These are phyloP conservation scores for Spathaspora hagerdaliae DNA, from an alignment of 805 yeast species.

Conservation along the genomic window DNA sequence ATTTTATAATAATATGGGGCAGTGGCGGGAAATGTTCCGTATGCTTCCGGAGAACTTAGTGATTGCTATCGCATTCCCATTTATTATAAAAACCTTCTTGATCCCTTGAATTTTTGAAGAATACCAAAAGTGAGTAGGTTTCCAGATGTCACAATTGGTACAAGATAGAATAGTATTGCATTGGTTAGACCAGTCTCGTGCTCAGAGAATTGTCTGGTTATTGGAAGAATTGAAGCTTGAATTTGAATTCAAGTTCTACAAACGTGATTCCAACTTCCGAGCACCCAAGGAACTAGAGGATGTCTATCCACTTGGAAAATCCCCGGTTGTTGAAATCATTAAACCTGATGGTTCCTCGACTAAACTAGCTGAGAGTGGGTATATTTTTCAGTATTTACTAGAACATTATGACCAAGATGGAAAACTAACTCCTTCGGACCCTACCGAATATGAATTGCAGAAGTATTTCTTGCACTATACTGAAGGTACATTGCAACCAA, in stretches of 20 bases:
- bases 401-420: conserved; percentile 43
- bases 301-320: conserved; percentile 36
- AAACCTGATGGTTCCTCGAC: conserved; percentile 15
- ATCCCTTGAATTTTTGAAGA: too few relatives aligned
- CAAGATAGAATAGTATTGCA: not conserved
- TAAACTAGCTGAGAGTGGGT: conserved; percentile 55
- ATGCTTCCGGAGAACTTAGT: too few relatives aligned
- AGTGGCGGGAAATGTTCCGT: too few relatives aligned
- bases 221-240: conserved; percentile 30
- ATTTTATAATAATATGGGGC: too few relatives aligned
- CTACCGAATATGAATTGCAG: conserved; percentile 38
- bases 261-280: conserved; percentile 18
- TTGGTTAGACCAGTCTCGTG: conserved; percentile 23
- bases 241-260: conserved; percentile 30
- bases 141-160: too few relatives aligned
- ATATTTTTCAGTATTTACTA: conserved; percentile 50
- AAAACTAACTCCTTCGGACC: conserved; percentile 33
- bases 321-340: conserved; percentile 29
- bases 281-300: conserved; percentile 30
- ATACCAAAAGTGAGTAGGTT: too few relatives aligned
- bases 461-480: conserved; percentile 52
- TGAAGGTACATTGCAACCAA: conserved; percentile 62
- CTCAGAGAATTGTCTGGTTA: conserved; percentile 36
- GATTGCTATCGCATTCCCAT: too few relatives aligned
- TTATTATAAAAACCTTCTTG: too few relatives aligned